Conservation (phyloP, 169 alveolate species). For the Plasmodium blacklocki region DNA sequence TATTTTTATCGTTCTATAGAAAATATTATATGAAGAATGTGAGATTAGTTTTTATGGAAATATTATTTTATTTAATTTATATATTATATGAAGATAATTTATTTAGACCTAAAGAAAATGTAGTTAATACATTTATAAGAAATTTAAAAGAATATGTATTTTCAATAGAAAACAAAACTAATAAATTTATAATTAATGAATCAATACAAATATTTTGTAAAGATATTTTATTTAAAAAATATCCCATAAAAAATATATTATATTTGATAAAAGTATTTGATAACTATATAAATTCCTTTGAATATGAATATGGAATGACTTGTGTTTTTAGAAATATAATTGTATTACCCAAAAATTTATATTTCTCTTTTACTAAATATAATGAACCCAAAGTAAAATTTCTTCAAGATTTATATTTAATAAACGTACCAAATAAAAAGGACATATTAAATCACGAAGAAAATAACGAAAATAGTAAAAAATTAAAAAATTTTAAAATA, state of each 20-base stretch:
- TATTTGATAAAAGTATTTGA: constrained; percentile 64
- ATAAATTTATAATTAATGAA: constrained; percentile 7
- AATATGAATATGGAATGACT: constrained; percentile 77
- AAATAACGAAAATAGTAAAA: background rate
- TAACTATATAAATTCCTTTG: constrained; percentile 66
- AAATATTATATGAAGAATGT: constrained; percentile 16
- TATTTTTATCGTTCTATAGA: constrained; percentile 49
- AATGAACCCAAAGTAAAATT: constrained; percentile 72
- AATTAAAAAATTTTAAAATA: background rate
- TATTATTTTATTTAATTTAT: constrained; percentile 69
- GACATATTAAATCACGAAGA: background rate
- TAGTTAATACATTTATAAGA: constrained; percentile 8
- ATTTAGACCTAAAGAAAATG: constrained; percentile 8
- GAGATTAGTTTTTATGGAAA: constrained; percentile 63
- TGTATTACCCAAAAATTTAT: constrained; percentile 49
- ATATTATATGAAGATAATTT: constrained; percentile 57
- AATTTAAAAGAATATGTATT: constrained; percentile 3
- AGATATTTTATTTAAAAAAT: constrained; percentile 31
- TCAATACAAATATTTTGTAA: constrained; percentile 29
- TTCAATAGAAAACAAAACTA: background rate
- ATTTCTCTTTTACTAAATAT: constrained; percentile 57
- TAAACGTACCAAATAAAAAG: constrained; percentile 3
- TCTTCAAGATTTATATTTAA: constrained; percentile 38
- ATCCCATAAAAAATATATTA: constrained; percentile 36
- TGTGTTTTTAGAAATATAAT: constrained; percentile 73